Evolutionary conservation across 257 asterid genomes (phyloP).

Genomic region (Plantago major): DNA sequence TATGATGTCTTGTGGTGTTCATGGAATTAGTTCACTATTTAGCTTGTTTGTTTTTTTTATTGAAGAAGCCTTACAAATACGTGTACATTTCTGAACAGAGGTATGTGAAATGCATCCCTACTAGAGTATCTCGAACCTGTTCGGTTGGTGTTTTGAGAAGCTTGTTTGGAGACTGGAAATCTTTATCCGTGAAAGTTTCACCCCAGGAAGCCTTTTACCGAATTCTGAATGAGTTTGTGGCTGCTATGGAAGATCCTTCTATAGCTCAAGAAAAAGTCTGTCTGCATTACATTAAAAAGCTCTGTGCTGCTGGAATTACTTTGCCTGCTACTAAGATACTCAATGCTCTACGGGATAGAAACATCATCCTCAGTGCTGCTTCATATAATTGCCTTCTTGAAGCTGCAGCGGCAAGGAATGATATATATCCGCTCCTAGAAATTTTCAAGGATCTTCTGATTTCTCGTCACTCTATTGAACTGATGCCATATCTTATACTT

Average conservation of each 20-base stretch:
- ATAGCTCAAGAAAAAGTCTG: slow-evolving; percentile 44
- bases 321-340: slow-evolving; percentile 45
- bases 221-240: slow-evolving; percentile 35
- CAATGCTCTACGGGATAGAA: slow-evolving; percentile 34
- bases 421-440: slow-evolving; percentile 37
- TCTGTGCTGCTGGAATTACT: slow-evolving; percentile 52
- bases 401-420: slow-evolving; percentile 49
- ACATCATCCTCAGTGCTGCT: slow-evolving; percentile 31
- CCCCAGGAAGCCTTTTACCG: slow-evolving; percentile 33
- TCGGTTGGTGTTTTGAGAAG: slow-evolving; percentile 27
- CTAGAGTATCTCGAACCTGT: slow-evolving; percentile 41
- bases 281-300: slow-evolving; percentile 34
- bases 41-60: not conserved
- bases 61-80: slow-evolving; percentile 23
- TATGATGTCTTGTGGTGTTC: not conserved
- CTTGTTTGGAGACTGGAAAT: slow-evolving; percentile 24
- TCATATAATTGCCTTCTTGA: slow-evolving; percentile 50
- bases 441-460: slow-evolving; percentile 52
- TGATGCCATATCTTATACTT: slow-evolving; percentile 45
- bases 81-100: slow-evolving; percentile 36
- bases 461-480: slow-evolving; percentile 34
- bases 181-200: slow-evolving; percentile 31
- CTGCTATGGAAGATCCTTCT: slow-evolving; percentile 35
- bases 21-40: slow-evolving; percentile 7
- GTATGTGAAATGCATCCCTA: slow-evolving; percentile 38